Conservation (phyloP, 2,329 filamentous ascomycete genomes). For the Aureobasidium lini region DNA sequence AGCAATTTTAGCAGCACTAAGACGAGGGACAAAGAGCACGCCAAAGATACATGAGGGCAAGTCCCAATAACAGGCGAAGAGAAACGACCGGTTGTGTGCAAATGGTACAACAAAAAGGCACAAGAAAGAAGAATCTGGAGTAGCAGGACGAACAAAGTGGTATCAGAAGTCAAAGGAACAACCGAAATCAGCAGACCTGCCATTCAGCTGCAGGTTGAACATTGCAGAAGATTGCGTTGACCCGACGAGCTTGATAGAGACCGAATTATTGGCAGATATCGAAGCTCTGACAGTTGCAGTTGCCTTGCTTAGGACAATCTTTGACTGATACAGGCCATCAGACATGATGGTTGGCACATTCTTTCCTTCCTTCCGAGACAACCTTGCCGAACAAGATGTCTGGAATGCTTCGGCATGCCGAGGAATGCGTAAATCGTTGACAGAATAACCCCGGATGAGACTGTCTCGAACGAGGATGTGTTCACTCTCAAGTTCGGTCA, state of each 20-base stretch:
- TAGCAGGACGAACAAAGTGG: background rate
- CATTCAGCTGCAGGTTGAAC: background rate
- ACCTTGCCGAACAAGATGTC: background rate
- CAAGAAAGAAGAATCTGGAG: background rate
- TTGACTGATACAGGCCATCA: background rate
- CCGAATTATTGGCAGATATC: background rate
- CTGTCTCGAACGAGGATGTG: no score
- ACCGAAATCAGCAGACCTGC: background rate
- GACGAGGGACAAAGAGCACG: constrained; percentile 7
- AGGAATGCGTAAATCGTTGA: background rate
- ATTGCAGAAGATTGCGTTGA: constrained; percentile 9
- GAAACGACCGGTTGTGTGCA: background rate
- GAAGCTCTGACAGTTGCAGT: background rate
- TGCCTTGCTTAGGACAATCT: constrained; percentile 5
- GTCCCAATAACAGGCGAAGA: background rate
- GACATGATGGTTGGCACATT: background rate
- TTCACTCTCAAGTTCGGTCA: no score
- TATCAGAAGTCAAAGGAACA: background rate
- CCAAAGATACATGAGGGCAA: background rate
- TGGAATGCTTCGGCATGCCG: constrained; percentile 10
- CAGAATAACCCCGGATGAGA: background rate
- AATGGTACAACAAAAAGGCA: background rate
- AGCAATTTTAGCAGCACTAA: background rate
- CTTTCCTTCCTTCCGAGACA: constrained; percentile 6
- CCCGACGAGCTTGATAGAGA: background rate